Base-by-base conservation (phyloP, 495 filamentous ascomycete species). In the Sphaerosporella brunnea region DNA sequence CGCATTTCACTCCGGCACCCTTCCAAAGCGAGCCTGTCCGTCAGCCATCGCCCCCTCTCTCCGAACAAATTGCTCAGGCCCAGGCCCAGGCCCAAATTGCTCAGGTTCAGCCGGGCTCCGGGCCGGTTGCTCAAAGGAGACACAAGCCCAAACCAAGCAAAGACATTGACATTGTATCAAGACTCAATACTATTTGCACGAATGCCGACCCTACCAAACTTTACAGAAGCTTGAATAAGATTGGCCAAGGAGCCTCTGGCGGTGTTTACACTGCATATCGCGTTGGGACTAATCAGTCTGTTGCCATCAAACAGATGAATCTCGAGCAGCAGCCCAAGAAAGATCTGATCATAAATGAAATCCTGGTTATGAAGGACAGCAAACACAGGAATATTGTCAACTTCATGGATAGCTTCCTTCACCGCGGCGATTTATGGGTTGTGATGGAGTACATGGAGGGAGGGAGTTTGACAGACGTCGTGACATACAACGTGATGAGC, bases 401-500 rank as follows among this genome's bases (percentile, higher is more conserved):
- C 62, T 97, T 95, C 65, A 82, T 95, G 66, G 90, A 95, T 68
- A 93, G 86, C 62, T 96, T 82, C 62, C 69, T 97, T 18, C 79
- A 86, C 30, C 72, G 74, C 2, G 77, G 88, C 16, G 90, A 97
- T 61, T 65, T 97, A 34, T 97, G 90, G 90, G 90, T 97, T 10
- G 85, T 96, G 23, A 97, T 97, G 90, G 90, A 97, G 62, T 97
- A 85, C 54, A 97, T 97, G 90, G 90, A 97, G 61, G 90, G 90
- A 38, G 90, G 90, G 26, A 93, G 85, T 66, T 66, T 97, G 62
- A 97, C 90, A 1, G 90, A 97, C 65, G 90, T 97, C 21, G 90
- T 97, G 30, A 96, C 88, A 9, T 96, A 90, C 65, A 97, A 97
- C 63, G 90, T 95, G 50, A 96, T 97, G 90, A 82, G 78, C 16